Evolutionary conservation across 1,284 basidiomycete species (phyloP).

Genomic region (Phlebopus sp.): DNA sequence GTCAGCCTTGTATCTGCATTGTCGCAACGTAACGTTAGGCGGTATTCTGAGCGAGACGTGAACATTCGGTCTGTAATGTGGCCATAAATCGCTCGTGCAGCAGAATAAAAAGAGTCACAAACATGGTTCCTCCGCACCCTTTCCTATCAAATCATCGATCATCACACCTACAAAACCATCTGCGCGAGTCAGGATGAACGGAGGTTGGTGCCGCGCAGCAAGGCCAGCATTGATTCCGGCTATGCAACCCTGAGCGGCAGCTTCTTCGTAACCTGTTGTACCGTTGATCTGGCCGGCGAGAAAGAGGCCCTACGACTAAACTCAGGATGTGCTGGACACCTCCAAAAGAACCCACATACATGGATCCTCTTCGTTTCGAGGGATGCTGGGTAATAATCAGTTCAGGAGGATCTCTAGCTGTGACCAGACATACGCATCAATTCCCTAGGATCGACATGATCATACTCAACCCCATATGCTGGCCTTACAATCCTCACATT

Average conservation of each 20-base stretch:
- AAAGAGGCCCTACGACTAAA: constrained; percentile 61
- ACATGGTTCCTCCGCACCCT: constrained; percentile 90
- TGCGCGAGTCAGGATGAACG: constrained; percentile 72
- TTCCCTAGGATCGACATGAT: constrained; percentile 86
- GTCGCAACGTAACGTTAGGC: constrained; percentile 83
- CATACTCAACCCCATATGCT: constrained; percentile 92
- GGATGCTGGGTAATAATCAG: constrained; percentile 49
- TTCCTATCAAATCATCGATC: constrained; percentile 86
- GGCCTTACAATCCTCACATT: constrained; percentile 78
- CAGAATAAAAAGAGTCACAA: constrained; percentile 14
- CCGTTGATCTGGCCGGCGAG: constrained; percentile 89
- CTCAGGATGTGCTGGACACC: background rate
- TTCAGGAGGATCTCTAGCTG: background rate
- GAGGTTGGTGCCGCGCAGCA: constrained; percentile 50
- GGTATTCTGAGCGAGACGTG: constrained; percentile 86
- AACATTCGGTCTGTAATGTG: constrained; percentile 79
- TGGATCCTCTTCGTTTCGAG: constrained; percentile 83
- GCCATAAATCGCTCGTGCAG: background rate
- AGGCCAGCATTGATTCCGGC: constrained; percentile 88
- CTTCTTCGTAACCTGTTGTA: constrained; percentile 93
- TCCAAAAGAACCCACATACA: constrained; percentile 32
- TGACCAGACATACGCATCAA: constrained; percentile 51
- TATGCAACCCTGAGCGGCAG: constrained; percentile 81
- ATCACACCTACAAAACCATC: constrained; percentile 87
- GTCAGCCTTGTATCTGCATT: constrained; percentile 86